Percentiles rank a stretch among this genome's conserved stretches.
These are phyloP conservation scores for Polysphondylium violaceum DNA, from an alignment of 78 protist species.

Conservation along the genomic window DNA sequence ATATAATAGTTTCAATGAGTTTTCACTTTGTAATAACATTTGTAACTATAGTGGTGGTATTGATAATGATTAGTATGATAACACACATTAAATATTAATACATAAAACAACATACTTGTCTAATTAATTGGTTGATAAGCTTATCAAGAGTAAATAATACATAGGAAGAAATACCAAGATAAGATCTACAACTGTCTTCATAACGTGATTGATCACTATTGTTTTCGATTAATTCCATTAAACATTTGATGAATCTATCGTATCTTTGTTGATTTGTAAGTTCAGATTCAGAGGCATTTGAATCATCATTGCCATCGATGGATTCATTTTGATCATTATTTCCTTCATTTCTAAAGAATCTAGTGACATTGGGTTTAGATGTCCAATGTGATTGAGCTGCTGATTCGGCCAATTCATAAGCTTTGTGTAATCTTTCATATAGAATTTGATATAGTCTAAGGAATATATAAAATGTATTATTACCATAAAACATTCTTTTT, in stretches of 20 bases:
- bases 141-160: conserved; percentile 68
- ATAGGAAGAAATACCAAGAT: conserved; percentile 61
- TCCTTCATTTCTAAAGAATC: conserved; percentile 54
- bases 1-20: conserved; percentile 62
- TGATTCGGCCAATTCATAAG: conserved; percentile 74
- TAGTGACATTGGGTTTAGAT: conserved; percentile 61
- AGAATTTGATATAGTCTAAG: conserved; percentile 70
- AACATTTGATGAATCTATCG: conserved; percentile 49
- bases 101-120: conserved; percentile 53
- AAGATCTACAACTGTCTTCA: conserved; percentile 79
- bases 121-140: conserved; percentile 41
- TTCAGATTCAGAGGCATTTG: conserved; percentile 49
- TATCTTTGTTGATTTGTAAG: conserved; percentile 40
- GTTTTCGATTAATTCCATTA: conserved; percentile 54
- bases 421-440: conserved; percentile 76
- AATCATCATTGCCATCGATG: conserved; percentile 35
- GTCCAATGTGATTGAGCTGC: conserved; percentile 70
- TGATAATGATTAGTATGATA: neutral
- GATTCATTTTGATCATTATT: conserved; percentile 11
- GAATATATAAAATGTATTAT: conserved; percentile 76
- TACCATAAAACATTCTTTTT: conserved; percentile 70
- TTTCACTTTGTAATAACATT: conserved; percentile 73
- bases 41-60: conserved; percentile 10
- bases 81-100: neutral
- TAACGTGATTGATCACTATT: conserved; percentile 42